Evolutionary conservation across 2,329 filamentous ascomycete species (phyloP), one percentile per base, ranked within the genome.

Genomic region (Xylaria sp.): DNA sequence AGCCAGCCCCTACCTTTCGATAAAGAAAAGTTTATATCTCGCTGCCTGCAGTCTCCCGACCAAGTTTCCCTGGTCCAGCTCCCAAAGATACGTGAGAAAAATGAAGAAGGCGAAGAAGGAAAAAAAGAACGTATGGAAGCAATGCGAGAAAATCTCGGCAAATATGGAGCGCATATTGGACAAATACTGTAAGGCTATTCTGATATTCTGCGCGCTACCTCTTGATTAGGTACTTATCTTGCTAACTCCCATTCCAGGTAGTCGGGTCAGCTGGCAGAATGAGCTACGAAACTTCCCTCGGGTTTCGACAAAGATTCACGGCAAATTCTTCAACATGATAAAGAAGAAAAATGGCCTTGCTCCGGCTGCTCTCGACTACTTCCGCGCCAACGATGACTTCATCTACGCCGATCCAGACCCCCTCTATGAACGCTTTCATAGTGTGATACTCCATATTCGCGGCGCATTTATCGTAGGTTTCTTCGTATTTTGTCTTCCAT

Each of bases 381-480:
- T 68, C 13, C 66, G 66, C 10, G 61, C 66, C 3, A 5, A 60
- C 6, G 66, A 68, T 15, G 66, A 68, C 23, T 54, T 60, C 18
- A 60, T 68, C 20, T 68, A 68, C 28, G 46, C 66, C 12, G 66
- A 68, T 37, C 59, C 25, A 7, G 60, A 68, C 20, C 46, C 66
- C 20, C 23, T 68, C 18, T 64, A 68, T 2, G 60, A 68, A 23
- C 54, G 60, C 10, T 60, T 68, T 9, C 18, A 44, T 23, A 55
- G 8, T 20, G 50, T 64, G 13, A 13, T 65, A 3, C 32, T 60
- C 9, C 55, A 50, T n/a, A 25, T 65, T 41, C 48, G 61, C 5
- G 39, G 3, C 20, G 55, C 56, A 9, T 37, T 65, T n/a, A 25
- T 59, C 1, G 66, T 68, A 41, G 50, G 61, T 25, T 48, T 1